Evolutionary conservation across 108 stramenopile genomes (phyloP), one percentile per base, ranked within the genome.

Genomic region (Fragilariopsis cylindrus): DNA sequence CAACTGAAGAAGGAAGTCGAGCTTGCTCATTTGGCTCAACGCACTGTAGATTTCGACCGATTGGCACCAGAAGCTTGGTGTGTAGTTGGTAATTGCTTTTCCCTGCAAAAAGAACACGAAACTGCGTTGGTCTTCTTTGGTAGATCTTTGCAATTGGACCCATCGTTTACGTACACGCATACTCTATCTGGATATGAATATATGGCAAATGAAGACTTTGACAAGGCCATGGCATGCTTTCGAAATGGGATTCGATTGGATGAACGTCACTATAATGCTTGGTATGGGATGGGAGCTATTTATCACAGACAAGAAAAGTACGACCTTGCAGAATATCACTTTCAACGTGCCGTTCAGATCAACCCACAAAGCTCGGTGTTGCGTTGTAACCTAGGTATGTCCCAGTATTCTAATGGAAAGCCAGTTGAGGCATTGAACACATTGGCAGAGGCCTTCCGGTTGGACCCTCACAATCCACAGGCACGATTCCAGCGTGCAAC

Each of bases 131-230:
- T 90, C 42, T 97, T 97, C 72, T 98, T 98, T 70, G 85, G 92
- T 65, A 75, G 98, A 72, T 96, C 97, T 11, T 81, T 97, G 40
- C 93, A 93, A 71, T 65, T 99, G 40, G 95, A 97, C 69, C 91
- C 96, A 39, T 70, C 78, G 39, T 98, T 96, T 79, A 96, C 96
- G 18, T 99, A 98, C 77, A 92, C 96, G 7, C 95, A 98, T 78
- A 98, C 97, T 15, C 86, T 99, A 43, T 96, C 90, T 52, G 98
- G 98, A 46, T 97, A 99, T 79, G 98, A 99, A 75, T 99, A 94
- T 81, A 92, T 97, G 72, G 85, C 93, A 3, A 97, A 97, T 76
- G 98, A 98, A 84, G 97, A 98, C 72, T 97, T 98, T 79, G 97
- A 97, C 21, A 96, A 96, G 85, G 96, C 96, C 18, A 85, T 95